phyloP scores from a whole-genome alignment of 2,329 filamentous ascomycete genomes.

The Neonectria coccinea region DNA sequence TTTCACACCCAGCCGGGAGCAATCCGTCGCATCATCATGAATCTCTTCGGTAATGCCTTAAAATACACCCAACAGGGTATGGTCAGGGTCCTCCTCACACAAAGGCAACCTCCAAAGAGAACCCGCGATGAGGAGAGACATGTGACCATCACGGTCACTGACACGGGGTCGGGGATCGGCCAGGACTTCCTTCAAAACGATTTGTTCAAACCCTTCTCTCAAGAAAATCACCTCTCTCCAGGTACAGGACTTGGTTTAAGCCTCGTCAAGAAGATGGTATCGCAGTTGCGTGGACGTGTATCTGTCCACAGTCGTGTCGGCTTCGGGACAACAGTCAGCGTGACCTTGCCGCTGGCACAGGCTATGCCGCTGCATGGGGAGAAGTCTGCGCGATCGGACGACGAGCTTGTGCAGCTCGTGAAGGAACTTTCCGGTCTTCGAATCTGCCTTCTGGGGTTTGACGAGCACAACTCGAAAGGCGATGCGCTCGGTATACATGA shows the following conservation, averaged over 20 bases:
- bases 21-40: slow-evolving; percentile 68
- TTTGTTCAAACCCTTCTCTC: slow-evolving; percentile 73
- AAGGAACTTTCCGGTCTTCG: slow-evolving; percentile 3
- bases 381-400: not conserved
- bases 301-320: slow-evolving; percentile 61
- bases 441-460: slow-evolving; percentile 1
- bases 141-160: slow-evolving; percentile 62
- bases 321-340: slow-evolving; percentile 52
- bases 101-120: slow-evolving; percentile 22
- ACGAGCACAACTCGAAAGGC: not conserved
- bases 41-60: slow-evolving; percentile 71
- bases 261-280: slow-evolving; percentile 71
- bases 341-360: slow-evolving; percentile 26
- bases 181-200: slow-evolving; percentile 71
- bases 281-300: slow-evolving; percentile 70
- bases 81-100: slow-evolving; percentile 47
- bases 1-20: slow-evolving; percentile 67
- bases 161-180: slow-evolving; percentile 75
- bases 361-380: not conserved
- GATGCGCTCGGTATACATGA: not conserved
- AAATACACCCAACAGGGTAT: slow-evolving; percentile 65
- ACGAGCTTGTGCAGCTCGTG: not conserved
- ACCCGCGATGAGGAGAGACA: slow-evolving; percentile 14
- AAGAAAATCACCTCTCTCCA: slow-evolving; percentile 70
- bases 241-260: slow-evolving; percentile 75